Percentiles rank a stretch among this genome's conserved stretches.
phyloP scores from a whole-genome alignment of 192 early-diverging fungal genomes.

The Funneliformis geosporum region DNA sequence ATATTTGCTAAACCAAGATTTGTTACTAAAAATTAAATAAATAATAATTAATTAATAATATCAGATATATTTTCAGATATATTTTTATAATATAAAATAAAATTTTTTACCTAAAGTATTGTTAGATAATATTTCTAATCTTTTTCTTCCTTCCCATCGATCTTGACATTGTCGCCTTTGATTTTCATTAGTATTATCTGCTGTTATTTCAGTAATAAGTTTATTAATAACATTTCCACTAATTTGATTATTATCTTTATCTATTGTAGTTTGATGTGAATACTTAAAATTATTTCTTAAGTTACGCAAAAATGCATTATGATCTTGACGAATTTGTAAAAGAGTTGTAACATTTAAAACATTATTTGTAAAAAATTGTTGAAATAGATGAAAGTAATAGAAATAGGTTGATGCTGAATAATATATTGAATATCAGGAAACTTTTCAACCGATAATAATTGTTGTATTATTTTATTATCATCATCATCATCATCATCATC shows the following conservation, averaged over 20 bases:
- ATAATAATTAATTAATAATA: too few species aligned
- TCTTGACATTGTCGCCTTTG: neutral
- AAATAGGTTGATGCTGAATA: neutral
- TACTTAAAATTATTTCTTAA: neutral
- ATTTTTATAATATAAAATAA: too few species aligned
- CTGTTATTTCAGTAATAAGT: neutral
- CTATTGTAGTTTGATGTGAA: neutral
- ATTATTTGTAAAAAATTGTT: neutral
- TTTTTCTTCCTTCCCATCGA: neutral
- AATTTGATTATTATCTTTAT: neutral
- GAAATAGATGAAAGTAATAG: neutral
- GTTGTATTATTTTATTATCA: neutral
- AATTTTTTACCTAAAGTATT: neutral
- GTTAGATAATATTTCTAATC: neutral
- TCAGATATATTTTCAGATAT: too few species aligned
- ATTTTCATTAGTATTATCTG: neutral
- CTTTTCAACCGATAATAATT: neutral
- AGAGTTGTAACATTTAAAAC: neutral
- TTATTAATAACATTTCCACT: neutral
- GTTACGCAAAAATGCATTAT: neutral
- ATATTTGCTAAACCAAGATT: neutral
- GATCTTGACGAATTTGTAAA: conserved; percentile 2
- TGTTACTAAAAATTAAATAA: conserved; percentile 9
- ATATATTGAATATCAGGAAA: conserved; percentile 4
- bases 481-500: too few species aligned